These are phyloP conservation scores for Cotoneaster glaucophyllus DNA, from an alignment of 306 rosid species.

Conservation along the genomic window DNA sequence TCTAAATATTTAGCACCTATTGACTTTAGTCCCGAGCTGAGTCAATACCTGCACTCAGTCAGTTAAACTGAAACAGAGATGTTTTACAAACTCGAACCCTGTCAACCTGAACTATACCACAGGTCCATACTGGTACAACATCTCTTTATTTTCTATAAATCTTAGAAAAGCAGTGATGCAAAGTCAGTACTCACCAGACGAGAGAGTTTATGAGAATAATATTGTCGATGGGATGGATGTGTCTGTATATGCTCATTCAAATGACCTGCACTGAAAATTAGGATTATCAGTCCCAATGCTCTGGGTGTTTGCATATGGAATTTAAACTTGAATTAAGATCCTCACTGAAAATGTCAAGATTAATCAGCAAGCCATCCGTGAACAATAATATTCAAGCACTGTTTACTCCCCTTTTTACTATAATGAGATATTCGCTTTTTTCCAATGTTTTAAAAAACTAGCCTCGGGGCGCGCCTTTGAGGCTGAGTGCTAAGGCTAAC, in stretches of 20 bases:
- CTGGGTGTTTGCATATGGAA: not conserved
- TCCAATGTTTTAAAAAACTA: too few species aligned
- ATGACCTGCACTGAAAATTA: slow-evolving; percentile 74
- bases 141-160: not conserved
- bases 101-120: too few species aligned
- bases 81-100: too few species aligned
- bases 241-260: slow-evolving; percentile 62
- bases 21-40: not conserved
- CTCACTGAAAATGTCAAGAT: not conserved
- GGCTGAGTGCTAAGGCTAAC: too few species aligned
- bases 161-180: not conserved
- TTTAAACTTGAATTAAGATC: not conserved
- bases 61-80: not conserved
- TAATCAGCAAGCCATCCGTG: not conserved
- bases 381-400: not conserved
- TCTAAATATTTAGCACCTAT: not conserved
- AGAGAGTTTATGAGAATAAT: slow-evolving; percentile 77
- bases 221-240: slow-evolving; percentile 57
- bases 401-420: not conserved
- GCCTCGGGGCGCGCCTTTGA: too few species aligned
- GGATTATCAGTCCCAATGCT: slow-evolving; percentile 9
- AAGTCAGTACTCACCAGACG: slow-evolving; percentile 56
- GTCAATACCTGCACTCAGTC: not conserved
- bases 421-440: not conserved
- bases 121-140: not conserved